Conservation (phyloP, 768 basidiomycete genomes). For the Rhodotorula paludigena region DNA sequence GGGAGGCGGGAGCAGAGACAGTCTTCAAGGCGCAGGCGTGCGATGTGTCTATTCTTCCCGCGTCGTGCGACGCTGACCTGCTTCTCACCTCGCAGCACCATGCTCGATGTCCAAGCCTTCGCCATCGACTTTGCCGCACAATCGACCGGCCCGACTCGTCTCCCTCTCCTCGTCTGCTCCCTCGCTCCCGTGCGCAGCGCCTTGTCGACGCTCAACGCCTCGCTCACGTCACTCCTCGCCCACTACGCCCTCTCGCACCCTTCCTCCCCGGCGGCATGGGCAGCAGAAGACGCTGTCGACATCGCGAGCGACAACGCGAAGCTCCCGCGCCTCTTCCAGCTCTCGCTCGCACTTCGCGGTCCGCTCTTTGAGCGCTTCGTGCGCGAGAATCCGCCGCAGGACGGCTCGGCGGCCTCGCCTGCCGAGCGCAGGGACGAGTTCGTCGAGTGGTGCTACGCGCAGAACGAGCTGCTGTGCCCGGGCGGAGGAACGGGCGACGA, state of each 20-base stretch:
- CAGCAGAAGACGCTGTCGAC: slow-evolving; percentile 6
- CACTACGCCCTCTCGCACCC: slow-evolving; percentile 11
- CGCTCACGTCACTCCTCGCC: slow-evolving; percentile 12
- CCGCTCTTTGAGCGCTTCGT: slow-evolving; percentile 18
- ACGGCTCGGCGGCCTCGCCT: not conserved
- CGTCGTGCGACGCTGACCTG: not conserved
- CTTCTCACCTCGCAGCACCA: not conserved
- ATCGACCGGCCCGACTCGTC: slow-evolving; percentile 5
- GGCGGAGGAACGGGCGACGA: not conserved
- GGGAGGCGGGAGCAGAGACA: not conserved
- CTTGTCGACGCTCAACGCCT: slow-evolving; percentile 5
- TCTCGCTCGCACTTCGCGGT: slow-evolving; percentile 22
- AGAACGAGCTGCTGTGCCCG: slow-evolving; percentile 9
- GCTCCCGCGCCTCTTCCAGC: slow-evolving; percentile 33
- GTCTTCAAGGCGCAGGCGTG: slow-evolving; percentile 28
- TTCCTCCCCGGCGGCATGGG: slow-evolving; percentile 3
- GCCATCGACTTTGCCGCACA: slow-evolving; percentile 15
- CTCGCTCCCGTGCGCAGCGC: not conserved
- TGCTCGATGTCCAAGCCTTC: slow-evolving; percentile 29
- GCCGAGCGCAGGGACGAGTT: slow-evolving; percentile 12
- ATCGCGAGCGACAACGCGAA: slow-evolving; percentile 2
- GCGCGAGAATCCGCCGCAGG: not conserved
- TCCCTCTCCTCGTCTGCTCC: slow-evolving; percentile 22
- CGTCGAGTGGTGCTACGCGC: slow-evolving; percentile 19
- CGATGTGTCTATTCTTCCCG: not conserved